Evolutionary conservation across 1,284 basidiomycete species (phyloP), one percentile per base, ranked within the genome.

Genomic region (Mrakiaceae sp.): DNA sequence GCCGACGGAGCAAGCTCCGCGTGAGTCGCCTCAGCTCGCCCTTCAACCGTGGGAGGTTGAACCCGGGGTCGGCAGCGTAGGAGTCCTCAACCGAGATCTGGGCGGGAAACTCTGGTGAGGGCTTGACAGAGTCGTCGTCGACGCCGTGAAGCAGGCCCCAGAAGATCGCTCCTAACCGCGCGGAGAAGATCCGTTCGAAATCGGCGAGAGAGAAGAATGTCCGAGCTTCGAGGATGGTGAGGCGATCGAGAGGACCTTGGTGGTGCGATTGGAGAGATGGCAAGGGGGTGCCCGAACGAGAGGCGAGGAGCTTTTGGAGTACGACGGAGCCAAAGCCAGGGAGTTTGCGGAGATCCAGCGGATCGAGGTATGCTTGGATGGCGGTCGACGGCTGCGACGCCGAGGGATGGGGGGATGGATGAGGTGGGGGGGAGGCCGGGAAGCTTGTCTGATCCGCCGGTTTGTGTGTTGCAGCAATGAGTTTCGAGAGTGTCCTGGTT

Each of bases 11-110:
- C 3, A 70, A 58, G 14, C 59, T 50, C 10, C 44, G 16, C 12
- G 67, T 11, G 5, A 69, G 58, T n/a, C 43, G 48, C n/a, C 58
- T n/a, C 58, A 63, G 60, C 43, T 69, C 61, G 3, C 16, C 47
- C 4, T 49, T 52, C 16, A 69, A 60, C 7, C 64, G 51, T 12
- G 1, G 0, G 14, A 60, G 64, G 2, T 48, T 39, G 43, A 67
- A 54, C 14, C 56, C 47, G 2, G 58, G 44, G 12, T 54, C 53
- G 6, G n/a, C 44, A 5, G 69, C 69, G 53, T 63, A 69, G 3
- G 72, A 73, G 62, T 77, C 75, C 61, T 77, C 76, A 27, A 75
- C 72, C 43, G 71, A 71, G 49, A 76, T 72, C 63, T 75, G 74
- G 0, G 68, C 64, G 3, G 76, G 74, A 57, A 70, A 75, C 42